Percentiles rank a stretch among this genome's conserved stretches.
Evolutionary conservation across 768 basidiomycete genomes (phyloP).

Genomic region (Cystofilobasidium bisporidii): DNA sequence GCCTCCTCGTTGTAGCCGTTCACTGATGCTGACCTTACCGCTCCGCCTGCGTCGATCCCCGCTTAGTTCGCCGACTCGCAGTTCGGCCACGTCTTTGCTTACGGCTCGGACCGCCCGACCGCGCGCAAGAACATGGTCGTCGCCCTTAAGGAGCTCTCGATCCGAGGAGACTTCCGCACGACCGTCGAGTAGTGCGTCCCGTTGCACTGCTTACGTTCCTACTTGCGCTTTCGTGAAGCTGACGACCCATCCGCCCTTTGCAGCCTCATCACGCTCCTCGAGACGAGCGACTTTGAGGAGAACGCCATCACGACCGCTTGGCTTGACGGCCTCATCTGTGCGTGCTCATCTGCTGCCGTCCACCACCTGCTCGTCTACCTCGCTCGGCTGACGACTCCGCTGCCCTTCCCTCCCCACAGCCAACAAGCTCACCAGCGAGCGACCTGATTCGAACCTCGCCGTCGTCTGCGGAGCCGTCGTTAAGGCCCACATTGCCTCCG

Average conservation of each 20-base stretch:
- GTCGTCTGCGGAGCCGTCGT: slow-evolving; percentile 93
- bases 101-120: slow-evolving; percentile 89
- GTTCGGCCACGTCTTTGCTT: slow-evolving; percentile 98
- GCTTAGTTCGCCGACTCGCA: slow-evolving; percentile 99
- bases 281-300: slow-evolving; percentile 89
- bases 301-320: slow-evolving; percentile 98
- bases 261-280: slow-evolving; percentile 45
- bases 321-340: slow-evolving; percentile 84
- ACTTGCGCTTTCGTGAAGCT: neutral
- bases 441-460: slow-evolving; percentile 83
- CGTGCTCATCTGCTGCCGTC: neutral
- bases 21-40: neutral
- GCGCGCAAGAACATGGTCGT: slow-evolving; percentile 99
- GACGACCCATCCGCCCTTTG: neutral
- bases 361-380: neutral
- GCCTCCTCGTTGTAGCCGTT: neutral
- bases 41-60: too few species aligned
- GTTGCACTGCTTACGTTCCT: slow-evolving; percentile 42
- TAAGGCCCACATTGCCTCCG: slow-evolving; percentile 82
- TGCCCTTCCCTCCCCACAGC: slow-evolving; percentile 41
- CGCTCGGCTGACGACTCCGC: neutral
- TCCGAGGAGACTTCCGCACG: slow-evolving; percentile 96
- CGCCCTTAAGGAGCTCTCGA: slow-evolving; percentile 93
- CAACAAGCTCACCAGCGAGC: slow-evolving; percentile 91
- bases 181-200: slow-evolving; percentile 99